These are phyloP conservation scores for Hypoxylon sp. DNA, from an alignment of 2,329 filamentous ascomycete genomes.

Conservation along the genomic window DNA sequence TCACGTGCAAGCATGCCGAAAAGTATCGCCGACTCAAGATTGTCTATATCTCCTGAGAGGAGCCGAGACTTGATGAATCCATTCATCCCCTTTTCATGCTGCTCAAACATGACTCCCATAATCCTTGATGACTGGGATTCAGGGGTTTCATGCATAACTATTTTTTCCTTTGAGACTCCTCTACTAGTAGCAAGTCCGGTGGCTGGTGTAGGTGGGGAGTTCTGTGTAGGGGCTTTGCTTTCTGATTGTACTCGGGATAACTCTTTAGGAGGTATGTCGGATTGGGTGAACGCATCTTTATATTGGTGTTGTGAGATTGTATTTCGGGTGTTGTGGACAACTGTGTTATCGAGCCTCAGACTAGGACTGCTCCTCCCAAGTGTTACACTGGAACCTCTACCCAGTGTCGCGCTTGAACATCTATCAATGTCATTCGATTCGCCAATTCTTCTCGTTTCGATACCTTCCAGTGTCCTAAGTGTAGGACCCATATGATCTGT, in stretches of 20 bases:
- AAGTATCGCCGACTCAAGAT: too few species aligned
- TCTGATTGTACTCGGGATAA: background rate
- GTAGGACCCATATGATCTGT: background rate
- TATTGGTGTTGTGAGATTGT: background rate
- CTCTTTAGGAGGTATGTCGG: background rate
- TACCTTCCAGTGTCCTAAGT: too few species aligned
- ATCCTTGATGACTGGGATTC: conserved; percentile 8
- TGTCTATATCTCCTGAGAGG: background rate
- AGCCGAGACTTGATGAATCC: conserved; percentile 14
- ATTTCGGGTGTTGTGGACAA: background rate
- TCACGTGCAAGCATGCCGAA: too few species aligned
- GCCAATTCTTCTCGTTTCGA: too few species aligned
- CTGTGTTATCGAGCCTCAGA: background rate
- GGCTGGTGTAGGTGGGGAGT: background rate
- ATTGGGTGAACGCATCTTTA: conserved; percentile 10
- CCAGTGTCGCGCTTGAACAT: background rate
- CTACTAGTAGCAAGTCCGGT: background rate
- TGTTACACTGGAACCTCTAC: background rate
- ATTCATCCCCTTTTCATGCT: conserved; percentile 16
- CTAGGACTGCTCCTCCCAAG: background rate
- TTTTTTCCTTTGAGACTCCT: background rate
- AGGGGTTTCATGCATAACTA: background rate
- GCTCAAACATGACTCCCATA: conserved; percentile 2
- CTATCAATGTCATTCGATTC: background rate
- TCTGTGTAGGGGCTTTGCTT: background rate